Conservation (phyloP, 129 eudicot genomes). For the Chrysanthemum seticuspe region DNA sequence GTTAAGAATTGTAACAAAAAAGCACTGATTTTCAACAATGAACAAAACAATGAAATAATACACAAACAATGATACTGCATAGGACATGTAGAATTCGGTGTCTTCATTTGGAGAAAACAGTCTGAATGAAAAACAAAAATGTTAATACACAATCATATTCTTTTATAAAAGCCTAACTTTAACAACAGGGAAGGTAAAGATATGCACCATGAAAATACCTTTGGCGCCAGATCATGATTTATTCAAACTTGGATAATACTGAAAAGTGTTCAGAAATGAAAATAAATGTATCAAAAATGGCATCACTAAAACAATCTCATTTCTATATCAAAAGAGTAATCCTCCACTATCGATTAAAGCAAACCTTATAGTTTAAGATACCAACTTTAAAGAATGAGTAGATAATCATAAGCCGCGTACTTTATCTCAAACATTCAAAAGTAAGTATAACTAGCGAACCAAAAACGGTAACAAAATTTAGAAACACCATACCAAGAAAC, state of each 20-base stretch:
- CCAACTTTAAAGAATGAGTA: neutral
- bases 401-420: too few relatives aligned
- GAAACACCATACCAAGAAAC: conserved; percentile 80
- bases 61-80: conserved; percentile 80
- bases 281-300: conserved; percentile 14
- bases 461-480: neutral
- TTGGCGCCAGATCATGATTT: conserved; percentile 94
- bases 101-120: conserved; percentile 99
- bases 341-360: neutral
- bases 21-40: neutral
- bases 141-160: neutral
- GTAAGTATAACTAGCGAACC: neutral
- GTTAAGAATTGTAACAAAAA: conserved; percentile 39
- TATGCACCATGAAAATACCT: conserved; percentile 89
- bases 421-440: too few relatives aligned
- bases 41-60: neutral
- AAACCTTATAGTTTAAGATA: neutral
- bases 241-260: conserved; percentile 97
- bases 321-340: neutral
- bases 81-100: conserved; percentile 90
- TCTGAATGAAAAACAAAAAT: conserved; percentile 39
- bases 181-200: neutral
- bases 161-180: neutral
- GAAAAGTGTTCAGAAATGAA: conserved; percentile 21
- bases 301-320: conserved; percentile 5